Percentiles rank a stretch among this genome's conserved stretches.
phyloP scores from a whole-genome alignment of 1,139 yeast species.

The Pichia sp. region DNA sequence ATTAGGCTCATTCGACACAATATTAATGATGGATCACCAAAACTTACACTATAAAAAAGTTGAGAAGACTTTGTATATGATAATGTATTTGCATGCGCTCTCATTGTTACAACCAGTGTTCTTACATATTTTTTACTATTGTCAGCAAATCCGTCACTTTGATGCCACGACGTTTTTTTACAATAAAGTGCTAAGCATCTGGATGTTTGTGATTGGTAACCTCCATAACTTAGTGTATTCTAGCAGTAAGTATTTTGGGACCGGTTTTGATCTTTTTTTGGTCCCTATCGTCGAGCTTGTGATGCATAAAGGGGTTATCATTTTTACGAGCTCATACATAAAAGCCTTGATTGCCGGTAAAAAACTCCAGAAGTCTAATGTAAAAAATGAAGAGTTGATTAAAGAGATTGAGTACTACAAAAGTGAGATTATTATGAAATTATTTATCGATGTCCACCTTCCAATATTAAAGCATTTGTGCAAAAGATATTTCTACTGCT shows the following conservation, averaged over 20 bases:
- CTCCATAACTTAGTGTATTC: constrained; percentile 23
- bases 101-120: constrained; percentile 28
- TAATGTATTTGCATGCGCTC: constrained; percentile 21
- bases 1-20: constrained; percentile 20
- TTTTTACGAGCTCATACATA: constrained; percentile 20
- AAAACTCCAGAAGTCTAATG: constrained; percentile 13
- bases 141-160: constrained; percentile 21
- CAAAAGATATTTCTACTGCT: constrained; percentile 49
- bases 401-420: constrained; percentile 1
- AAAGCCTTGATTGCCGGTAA: constrained; percentile 13
- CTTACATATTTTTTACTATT: constrained; percentile 26
- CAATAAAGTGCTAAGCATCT: constrained; percentile 17
- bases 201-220: constrained; percentile 21
- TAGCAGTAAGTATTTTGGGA: constrained; percentile 26
- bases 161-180: constrained; percentile 21
- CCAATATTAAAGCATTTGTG: constrained; percentile 24
- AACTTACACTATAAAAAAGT: constrained; percentile 22
- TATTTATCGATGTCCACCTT: constrained; percentile 6
- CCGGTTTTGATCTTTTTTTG: constrained; percentile 28
- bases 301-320: constrained; percentile 16
- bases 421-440: background rate
- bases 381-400: background rate
- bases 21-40: constrained; percentile 17
- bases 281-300: constrained; percentile 29
- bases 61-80: constrained; percentile 21